Evolutionary conservation across 2,329 filamentous ascomycete genomes (phyloP).

Genomic region (Pseudogymnoascus sp.): DNA sequence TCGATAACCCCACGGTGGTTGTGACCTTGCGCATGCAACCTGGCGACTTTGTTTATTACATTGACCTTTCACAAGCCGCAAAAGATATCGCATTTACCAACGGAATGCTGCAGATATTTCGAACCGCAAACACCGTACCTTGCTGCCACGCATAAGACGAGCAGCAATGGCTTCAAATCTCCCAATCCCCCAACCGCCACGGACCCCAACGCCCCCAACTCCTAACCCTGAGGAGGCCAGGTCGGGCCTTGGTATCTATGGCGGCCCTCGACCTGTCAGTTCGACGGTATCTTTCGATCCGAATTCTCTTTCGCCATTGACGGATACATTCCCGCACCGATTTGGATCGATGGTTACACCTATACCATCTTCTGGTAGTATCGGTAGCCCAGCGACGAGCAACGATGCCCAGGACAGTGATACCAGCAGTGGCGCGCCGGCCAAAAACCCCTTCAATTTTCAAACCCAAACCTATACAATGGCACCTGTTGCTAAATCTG

Average conservation of each 20-base stretch:
- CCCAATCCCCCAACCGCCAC: slow-evolving; percentile 52
- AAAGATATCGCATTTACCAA: not conserved
- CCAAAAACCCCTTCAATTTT: slow-evolving; percentile 82
- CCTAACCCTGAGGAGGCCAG: slow-evolving; percentile 29
- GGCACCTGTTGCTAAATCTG: slow-evolving; percentile 65
- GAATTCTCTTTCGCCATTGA: slow-evolving; percentile 41
- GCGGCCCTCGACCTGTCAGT: slow-evolving; percentile 17
- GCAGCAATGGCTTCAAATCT: slow-evolving; percentile 50
- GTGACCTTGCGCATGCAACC: slow-evolving; percentile 1
- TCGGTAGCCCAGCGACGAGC: slow-evolving; percentile 17
- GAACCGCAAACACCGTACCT: not conserved
- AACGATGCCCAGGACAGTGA: slow-evolving; percentile 24
- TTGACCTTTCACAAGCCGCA: not conserved
- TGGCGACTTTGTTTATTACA: slow-evolving; percentile 5
- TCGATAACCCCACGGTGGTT: not conserved
- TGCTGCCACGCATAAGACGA: slow-evolving; percentile 4
- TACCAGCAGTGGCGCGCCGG: slow-evolving; percentile 26
- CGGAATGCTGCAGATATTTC: slow-evolving; percentile 4
- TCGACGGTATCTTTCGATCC: slow-evolving; percentile 34
- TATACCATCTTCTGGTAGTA: slow-evolving; percentile 21
- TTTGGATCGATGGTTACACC: slow-evolving; percentile 31
- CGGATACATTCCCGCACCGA: slow-evolving; percentile 24
- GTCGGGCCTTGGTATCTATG: slow-evolving; percentile 24
- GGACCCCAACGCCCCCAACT: slow-evolving; percentile 58
- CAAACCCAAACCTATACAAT: slow-evolving; percentile 73